Conservation (phyloP, 352 stramenopile species). For the Thraustochytrium striatum region DNA sequence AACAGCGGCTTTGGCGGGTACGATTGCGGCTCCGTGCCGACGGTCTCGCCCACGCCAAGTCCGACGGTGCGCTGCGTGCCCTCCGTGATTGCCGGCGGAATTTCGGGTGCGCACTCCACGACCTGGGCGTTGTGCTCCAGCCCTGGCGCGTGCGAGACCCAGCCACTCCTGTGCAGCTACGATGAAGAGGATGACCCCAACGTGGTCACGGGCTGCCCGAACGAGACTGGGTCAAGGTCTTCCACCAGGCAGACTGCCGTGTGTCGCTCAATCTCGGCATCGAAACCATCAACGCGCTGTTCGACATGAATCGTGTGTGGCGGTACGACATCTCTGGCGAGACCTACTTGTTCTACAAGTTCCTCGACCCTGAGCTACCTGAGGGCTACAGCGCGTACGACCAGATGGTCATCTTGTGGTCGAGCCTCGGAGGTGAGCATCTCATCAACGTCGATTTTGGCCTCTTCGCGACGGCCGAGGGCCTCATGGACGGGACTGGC, state of each 20-base stretch:
- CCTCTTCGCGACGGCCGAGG: neutral
- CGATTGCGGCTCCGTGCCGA: slow-evolving; percentile 29
- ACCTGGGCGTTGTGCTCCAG: neutral
- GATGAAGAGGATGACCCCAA: neutral
- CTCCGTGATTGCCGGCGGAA: neutral
- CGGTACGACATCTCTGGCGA: slow-evolving; percentile 25
- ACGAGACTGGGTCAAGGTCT: slow-evolving; percentile 8
- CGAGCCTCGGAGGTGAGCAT: slow-evolving; percentile 1
- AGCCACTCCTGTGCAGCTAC: slow-evolving; percentile 9
- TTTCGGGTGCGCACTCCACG: neutral
- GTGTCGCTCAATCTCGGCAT: slow-evolving; percentile 14
- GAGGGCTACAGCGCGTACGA: slow-evolving; percentile 4
- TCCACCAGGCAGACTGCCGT: slow-evolving; percentile 38
- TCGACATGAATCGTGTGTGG: neutral
- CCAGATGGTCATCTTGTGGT: slow-evolving; percentile 26
- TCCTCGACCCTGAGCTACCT: slow-evolving; percentile 13
- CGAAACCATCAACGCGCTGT: slow-evolving; percentile 35
- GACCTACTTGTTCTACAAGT: slow-evolving; percentile 29
- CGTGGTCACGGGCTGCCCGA: neutral
- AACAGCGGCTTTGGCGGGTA: slow-evolving; percentile 22
- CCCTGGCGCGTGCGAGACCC: slow-evolving; percentile 1
- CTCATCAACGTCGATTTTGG: slow-evolving; percentile 44
- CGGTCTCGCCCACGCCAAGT: neutral
- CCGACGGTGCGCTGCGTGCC: slow-evolving; percentile 11
- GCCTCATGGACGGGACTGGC: slow-evolving; percentile 1